phyloP scores from a whole-genome alignment of 257 asterid genomes.

The Gentiana dahurica region DNA sequence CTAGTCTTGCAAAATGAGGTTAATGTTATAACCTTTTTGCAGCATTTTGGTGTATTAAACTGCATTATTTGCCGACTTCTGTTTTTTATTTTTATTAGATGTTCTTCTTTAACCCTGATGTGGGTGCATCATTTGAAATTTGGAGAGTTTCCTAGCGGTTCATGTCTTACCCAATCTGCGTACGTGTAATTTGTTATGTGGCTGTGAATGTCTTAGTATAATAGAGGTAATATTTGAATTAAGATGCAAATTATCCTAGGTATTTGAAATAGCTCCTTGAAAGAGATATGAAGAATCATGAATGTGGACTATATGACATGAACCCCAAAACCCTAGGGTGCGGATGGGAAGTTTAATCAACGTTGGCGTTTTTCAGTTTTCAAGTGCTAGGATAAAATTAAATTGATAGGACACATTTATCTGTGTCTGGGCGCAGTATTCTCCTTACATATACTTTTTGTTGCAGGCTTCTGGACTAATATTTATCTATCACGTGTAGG shows the following conservation, averaged over 20 bases:
- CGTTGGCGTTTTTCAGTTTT: neutral
- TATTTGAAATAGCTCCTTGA: neutral
- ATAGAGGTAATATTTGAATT: too few species aligned
- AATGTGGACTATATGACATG: neutral
- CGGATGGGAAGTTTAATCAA: neutral
- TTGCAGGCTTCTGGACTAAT: neutral
- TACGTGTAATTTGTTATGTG: too few species aligned
- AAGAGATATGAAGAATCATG: neutral
- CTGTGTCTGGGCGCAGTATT: neutral
- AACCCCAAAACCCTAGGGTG: neutral
- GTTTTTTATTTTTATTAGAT: too few species aligned
- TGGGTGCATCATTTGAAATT: too few species aligned
- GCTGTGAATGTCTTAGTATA: too few species aligned
- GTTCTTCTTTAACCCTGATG: too few species aligned
- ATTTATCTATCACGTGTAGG: conserved; percentile 29
- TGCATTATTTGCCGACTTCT: too few species aligned
- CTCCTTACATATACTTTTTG: neutral
- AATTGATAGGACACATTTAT: neutral
- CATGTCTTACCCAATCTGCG: too few species aligned
- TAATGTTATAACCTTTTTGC: too few species aligned
- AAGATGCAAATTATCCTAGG: neutral
- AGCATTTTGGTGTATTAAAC: too few species aligned
- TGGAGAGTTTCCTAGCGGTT: too few species aligned
- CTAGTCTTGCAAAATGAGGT: too few species aligned
- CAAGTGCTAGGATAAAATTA: neutral